phyloP scores from a whole-genome alignment of 345 rosid genomes.

The Psidium friedrichsthalianum region DNA sequence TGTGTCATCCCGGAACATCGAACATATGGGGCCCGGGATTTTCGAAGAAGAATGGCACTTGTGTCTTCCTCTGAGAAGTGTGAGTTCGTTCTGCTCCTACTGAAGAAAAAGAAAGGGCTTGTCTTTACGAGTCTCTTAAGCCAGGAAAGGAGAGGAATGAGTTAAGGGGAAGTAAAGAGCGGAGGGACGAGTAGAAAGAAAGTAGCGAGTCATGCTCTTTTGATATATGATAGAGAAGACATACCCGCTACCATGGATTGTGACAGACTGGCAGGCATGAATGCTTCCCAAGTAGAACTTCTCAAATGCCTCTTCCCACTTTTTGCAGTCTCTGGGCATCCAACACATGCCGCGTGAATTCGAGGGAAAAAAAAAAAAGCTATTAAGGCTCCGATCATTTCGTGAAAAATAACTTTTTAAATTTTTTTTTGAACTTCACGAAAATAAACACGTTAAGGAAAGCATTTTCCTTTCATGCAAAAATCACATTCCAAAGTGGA shows the following conservation, averaged over 20 bases:
- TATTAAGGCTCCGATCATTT: too few species aligned
- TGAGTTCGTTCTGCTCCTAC: not conserved
- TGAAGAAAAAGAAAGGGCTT: not conserved
- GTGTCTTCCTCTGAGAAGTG: not conserved
- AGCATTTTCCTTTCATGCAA: too few species aligned
- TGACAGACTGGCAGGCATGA: not conserved
- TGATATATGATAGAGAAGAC: not conserved
- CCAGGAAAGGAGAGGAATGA: not conserved
- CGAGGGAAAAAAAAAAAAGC: too few species aligned
- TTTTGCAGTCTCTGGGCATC: not conserved
- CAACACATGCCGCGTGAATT: not conserved
- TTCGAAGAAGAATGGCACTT: not conserved
- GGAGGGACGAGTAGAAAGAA: conserved; percentile 1
- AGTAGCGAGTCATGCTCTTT: not conserved
- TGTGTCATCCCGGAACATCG: not conserved
- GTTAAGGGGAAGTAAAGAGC: conserved; percentile 1
- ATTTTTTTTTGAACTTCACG: too few species aligned
- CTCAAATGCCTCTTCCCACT: not conserved
- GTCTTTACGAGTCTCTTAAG: not conserved
- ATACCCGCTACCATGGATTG: not conserved
- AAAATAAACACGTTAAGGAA: too few species aligned
- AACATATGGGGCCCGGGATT: not conserved
- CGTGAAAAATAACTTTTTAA: too few species aligned
- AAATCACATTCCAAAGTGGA: too few species aligned
- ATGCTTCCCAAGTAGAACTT: conserved; percentile 6